Evolutionary conservation across 139 green algal species (phyloP).

Genomic region (Mesotaenium endlicherianum): DNA sequence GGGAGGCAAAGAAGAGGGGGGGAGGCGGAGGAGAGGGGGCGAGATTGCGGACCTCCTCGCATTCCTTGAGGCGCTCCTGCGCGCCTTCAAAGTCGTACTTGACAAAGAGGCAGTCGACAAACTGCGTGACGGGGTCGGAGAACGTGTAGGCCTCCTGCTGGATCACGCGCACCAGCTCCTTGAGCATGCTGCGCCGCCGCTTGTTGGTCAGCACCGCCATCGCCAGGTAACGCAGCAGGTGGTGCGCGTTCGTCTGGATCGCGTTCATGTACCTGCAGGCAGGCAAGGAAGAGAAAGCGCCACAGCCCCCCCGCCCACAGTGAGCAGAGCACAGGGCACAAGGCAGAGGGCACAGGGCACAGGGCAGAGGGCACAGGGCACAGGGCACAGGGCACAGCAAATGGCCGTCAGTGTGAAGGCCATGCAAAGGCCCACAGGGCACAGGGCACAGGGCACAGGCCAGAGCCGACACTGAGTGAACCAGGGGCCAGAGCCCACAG

Average conservation of each 20-base stretch:
- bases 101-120: slow-evolving; percentile 88
- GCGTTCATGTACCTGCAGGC: slow-evolving; percentile 69
- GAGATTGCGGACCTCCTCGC: slow-evolving; percentile 68
- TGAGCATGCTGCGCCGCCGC: slow-evolving; percentile 75
- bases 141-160: slow-evolving; percentile 62
- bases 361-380: too few relatives aligned
- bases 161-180: slow-evolving; percentile 80
- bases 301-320: too few relatives aligned
- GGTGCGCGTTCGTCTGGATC: slow-evolving; percentile 84
- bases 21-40: background rate
- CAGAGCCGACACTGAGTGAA: too few relatives aligned
- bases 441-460: too few relatives aligned
- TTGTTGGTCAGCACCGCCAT: slow-evolving; percentile 90
- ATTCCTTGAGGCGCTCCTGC: slow-evolving; percentile 86
- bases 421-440: too few relatives aligned
- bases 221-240: slow-evolving; percentile 91
- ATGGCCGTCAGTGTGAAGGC: too few relatives aligned
- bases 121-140: slow-evolving; percentile 83
- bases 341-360: too few relatives aligned
- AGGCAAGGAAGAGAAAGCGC: too few relatives aligned
- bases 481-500: too few relatives aligned
- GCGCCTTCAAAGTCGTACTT: slow-evolving; percentile 96
- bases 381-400: too few relatives aligned
- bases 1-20: background rate
- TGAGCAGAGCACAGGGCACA: too few relatives aligned